Conservation (phyloP, 139 green algal species). For the Tetradesmus lagerheimii region DNA sequence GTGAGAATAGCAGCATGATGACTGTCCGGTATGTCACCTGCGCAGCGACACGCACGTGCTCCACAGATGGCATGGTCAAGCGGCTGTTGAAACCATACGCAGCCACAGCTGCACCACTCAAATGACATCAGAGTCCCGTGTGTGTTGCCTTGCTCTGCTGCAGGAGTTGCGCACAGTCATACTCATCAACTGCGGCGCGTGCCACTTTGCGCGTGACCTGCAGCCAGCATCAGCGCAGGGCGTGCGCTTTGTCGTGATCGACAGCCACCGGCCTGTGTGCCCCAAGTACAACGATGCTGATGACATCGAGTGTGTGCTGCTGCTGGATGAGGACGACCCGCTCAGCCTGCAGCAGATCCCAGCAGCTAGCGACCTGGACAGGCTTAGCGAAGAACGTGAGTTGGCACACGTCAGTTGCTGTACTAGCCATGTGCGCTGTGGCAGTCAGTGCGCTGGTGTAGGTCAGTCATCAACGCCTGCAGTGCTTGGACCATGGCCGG, state of each 20-base stretch:
- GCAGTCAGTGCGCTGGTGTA: no score
- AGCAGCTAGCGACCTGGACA: slow-evolving; percentile 19
- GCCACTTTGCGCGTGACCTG: slow-evolving; percentile 52
- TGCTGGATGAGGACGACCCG: slow-evolving; percentile 70
- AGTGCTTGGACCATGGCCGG: neutral
- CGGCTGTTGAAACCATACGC: no score
- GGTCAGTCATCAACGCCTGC: no score
- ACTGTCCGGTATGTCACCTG: no score
- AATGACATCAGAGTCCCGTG: neutral
- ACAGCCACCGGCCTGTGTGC: slow-evolving; percentile 78
- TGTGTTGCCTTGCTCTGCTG: neutral
- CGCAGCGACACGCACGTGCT: no score
- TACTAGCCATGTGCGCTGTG: no score
- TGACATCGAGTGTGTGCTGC: slow-evolving; percentile 53
- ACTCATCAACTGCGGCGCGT: slow-evolving; percentile 91
- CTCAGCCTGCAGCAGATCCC: slow-evolving; percentile 48
- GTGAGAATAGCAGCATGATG: no score
- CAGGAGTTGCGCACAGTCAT: slow-evolving; percentile 76
- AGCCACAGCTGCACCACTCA: neutral
- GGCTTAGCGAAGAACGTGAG: slow-evolving; percentile 31
- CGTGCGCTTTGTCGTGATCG: slow-evolving; percentile 83
- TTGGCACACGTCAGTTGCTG: no score
- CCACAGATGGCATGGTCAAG: no score
- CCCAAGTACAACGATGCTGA: slow-evolving; percentile 57
- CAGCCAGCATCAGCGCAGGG: slow-evolving; percentile 34